Evolutionary conservation across 1,284 basidiomycete species (phyloP), one percentile per base, ranked within the genome.

Genomic region (Cryptococcus sp.): DNA sequence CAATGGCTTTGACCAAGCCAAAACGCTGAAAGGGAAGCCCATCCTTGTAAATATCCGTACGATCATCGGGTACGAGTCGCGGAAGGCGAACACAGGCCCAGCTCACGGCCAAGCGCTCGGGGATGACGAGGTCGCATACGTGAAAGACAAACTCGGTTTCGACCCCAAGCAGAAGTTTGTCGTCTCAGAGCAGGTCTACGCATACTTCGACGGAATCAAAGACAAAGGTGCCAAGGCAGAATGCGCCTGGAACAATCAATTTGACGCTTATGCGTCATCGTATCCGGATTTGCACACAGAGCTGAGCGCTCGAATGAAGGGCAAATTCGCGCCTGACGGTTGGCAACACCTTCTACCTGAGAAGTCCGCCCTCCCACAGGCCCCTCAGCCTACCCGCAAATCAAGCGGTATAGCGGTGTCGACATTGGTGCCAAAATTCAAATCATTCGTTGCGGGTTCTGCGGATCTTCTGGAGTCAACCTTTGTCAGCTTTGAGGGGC

Each of bases 401-500:
- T 60, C 68, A 17, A 71, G 68, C 50, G 73, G 73, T 22, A 69
- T 76, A 52, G 64, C 68, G 35, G 55, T 77, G 11, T 61, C 68
- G 50, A 61, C 68, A 2, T 51, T 75, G 23, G 70, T 69, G 1
- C 68, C 72, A 3, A 50, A 63, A 15, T 68, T 70, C 60, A 63
- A 68, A 39, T 57, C 70, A 15, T 71, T 77, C 50, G 54, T 72
- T 3, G 69, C 68, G 27, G 75, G 73, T 15, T 65, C 60, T 50
- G 75, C 75, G 25, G 75, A 77, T 58, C 55, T 77, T 42, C 54
- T 71, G 41, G 73, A 73, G 56, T 72, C 71, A 22, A 75, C 72
- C 1, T 74, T 75, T 56, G 73, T 75, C 53, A 67, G 67, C 47
- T 77, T 65, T 55, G 64, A 69, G 30, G 68, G 65, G 4, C 61